Base-by-base conservation (phyloP, 441 rosid species). In the Biscutella laevigata region DNA sequence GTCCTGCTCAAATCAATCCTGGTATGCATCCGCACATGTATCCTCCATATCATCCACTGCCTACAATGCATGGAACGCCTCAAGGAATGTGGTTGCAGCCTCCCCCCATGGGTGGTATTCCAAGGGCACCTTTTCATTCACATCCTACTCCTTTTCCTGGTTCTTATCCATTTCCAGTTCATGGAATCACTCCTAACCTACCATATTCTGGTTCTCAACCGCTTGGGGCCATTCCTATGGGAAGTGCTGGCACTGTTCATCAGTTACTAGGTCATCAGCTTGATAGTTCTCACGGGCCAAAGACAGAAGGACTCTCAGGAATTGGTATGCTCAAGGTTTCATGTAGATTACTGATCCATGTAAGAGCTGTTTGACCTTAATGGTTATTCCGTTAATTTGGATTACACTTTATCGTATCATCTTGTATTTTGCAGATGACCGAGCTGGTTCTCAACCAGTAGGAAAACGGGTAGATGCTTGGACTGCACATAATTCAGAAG, bases 401-500 rank as follows among this genome's bases (percentile, higher is more conserved):
- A 70, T 62, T 68, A 67, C 56, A 37, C 59, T 73, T 77, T 55
- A 76, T 69, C 63, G 38, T 59, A 38, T 67, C 52, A 19, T 47
- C 25, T 56, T 52, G 57, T 66, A 7, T 32, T 70, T 61, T 69
- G 77, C 82, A 92, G 99, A 82, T 73, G 64, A 59, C 57, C 77
- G 70, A 68, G 71, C 64, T 52, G 77, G 59, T 53, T 56, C 52
- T 35, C 77, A 83, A 59, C 75, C 63, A 29, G 72, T 52, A 45
- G 74, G 41, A 53, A 84, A 76, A 46, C 77, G 73, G 21, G 43
- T 67, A 17, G 85, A 89, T 74, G 72, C 79, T 37, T 94, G 99
- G 99, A 94, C 99, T 50, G 95, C 94, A 37, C 96, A 89, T 76
- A 94, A 77, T 82, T 72, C 94, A 17, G 97, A 82, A 16, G 46